phyloP scores from a whole-genome alignment of 2,329 filamentous ascomycete genomes.

The Fonsecaea multimorphosa region DNA sequence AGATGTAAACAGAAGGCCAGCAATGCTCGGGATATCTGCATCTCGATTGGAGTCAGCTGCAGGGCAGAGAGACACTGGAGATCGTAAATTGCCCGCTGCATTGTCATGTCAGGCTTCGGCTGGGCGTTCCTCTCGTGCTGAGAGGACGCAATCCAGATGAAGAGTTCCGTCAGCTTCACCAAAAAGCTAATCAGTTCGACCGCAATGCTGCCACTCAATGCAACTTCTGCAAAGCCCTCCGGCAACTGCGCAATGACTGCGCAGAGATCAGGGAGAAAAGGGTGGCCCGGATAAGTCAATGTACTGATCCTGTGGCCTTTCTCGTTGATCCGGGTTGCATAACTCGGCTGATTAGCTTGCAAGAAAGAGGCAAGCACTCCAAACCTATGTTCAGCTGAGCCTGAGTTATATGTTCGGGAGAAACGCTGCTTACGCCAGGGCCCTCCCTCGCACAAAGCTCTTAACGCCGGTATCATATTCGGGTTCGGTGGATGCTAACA shows the following conservation, averaged over 20 bases:
- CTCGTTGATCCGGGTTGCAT: conserved; percentile 29
- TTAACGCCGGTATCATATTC: conserved; percentile 14
- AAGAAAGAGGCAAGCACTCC: conserved; percentile 30
- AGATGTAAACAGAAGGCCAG: conserved; percentile 30
- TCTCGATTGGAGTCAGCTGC: conserved; percentile 19
- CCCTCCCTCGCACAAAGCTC: conserved; percentile 29
- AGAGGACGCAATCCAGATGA: conserved; percentile 13
- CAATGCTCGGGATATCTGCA: conserved; percentile 21
- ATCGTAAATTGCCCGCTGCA: conserved; percentile 32
- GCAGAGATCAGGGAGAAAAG: conserved; percentile 27
- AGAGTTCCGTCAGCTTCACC: conserved; percentile 27
- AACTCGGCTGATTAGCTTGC: conserved; percentile 28
- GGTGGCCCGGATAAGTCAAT: conserved; percentile 28
- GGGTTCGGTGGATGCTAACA: conserved; percentile 5
- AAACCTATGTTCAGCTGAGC: conserved; percentile 12
- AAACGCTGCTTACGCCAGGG: conserved; percentile 19
- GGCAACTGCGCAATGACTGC: conserved; percentile 26
- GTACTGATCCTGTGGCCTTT: conserved; percentile 29
- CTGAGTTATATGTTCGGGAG: neutral
- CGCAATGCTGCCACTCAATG: conserved; percentile 21
- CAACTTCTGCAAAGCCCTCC: conserved; percentile 28
- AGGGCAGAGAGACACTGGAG: conserved; percentile 29
- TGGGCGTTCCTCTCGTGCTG: neutral
- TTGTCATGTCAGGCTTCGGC: conserved; percentile 23
- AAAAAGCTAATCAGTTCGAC: conserved; percentile 30